Conservation (phyloP, 1,284 basidiomycete genomes). For the Sporisorium scitamineum region DNA sequence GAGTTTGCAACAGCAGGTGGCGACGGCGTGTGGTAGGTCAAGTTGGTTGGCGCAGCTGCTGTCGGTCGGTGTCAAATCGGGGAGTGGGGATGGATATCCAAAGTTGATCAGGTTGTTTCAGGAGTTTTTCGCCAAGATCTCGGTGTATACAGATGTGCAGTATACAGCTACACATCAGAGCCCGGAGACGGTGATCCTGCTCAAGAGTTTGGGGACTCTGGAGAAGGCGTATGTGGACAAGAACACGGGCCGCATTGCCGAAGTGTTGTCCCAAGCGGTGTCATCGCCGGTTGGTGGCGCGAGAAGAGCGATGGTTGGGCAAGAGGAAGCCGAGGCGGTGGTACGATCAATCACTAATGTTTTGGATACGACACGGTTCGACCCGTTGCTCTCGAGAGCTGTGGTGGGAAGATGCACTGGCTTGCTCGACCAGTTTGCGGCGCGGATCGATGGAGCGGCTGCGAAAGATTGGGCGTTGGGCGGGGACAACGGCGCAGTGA, state of each 20-base stretch:
- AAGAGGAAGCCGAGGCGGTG: slow-evolving; percentile 16
- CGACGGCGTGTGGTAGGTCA: slow-evolving; percentile 79
- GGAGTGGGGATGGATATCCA: slow-evolving; percentile 74
- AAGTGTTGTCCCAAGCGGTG: slow-evolving; percentile 75
- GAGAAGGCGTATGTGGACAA: slow-evolving; percentile 86
- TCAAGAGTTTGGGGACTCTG: slow-evolving; percentile 83
- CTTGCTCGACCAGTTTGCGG: slow-evolving; percentile 64
- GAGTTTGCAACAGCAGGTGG: slow-evolving; percentile 75
- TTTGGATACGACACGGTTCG: slow-evolving; percentile 90
- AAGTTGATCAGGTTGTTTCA: slow-evolving; percentile 88
- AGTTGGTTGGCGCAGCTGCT: slow-evolving; percentile 88
- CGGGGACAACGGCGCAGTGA: neutral
- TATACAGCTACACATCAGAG: slow-evolving; percentile 87
- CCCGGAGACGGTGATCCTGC: slow-evolving; percentile 87
- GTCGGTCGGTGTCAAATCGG: slow-evolving; percentile 73
- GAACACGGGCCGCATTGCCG: slow-evolving; percentile 81
- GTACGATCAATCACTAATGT: slow-evolving; percentile 79
- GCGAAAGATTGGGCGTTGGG: slow-evolving; percentile 14
- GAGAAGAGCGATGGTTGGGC: neutral
- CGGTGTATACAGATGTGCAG: slow-evolving; percentile 90
- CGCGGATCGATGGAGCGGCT: neutral
- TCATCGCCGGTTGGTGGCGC: neutral
- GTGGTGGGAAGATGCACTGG: slow-evolving; percentile 79
- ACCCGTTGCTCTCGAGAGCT: slow-evolving; percentile 83
- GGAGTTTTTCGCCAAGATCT: slow-evolving; percentile 93